Evolutionary conservation across 1,139 yeast genomes (phyloP).

Genomic region (Blastobotrys serpentis): DNA sequence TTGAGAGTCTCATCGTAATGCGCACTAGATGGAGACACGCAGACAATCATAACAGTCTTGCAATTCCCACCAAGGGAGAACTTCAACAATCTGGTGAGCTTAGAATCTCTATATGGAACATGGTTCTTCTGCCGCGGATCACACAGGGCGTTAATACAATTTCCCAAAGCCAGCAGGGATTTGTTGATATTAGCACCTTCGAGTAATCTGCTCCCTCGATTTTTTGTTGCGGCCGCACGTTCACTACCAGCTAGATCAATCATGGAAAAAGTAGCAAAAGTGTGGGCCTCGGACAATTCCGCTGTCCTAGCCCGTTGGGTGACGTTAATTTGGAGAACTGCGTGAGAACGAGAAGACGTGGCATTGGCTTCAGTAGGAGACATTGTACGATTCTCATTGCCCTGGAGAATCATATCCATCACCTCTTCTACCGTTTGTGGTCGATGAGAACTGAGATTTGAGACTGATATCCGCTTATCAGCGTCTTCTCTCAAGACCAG

Average conservation of each 20-base stretch:
- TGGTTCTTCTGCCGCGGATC: slow-evolving; percentile 67
- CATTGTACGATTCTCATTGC: slow-evolving; percentile 74
- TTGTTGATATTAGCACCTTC: slow-evolving; percentile 94
- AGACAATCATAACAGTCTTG: slow-evolving; percentile 92
- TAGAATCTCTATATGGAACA: slow-evolving; percentile 88
- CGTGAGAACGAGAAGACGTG: slow-evolving; percentile 88
- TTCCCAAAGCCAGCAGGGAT: slow-evolving; percentile 84
- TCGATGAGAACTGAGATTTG: slow-evolving; percentile 66
- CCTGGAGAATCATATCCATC: slow-evolving; percentile 70
- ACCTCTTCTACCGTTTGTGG: slow-evolving; percentile 70
- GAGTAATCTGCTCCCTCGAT: slow-evolving; percentile 71
- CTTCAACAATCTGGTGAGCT: slow-evolving; percentile 77
- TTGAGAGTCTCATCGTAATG: slow-evolving; percentile 92
- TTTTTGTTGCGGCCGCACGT: slow-evolving; percentile 85
- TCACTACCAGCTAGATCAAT: slow-evolving; percentile 95
- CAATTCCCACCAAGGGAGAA: slow-evolving; percentile 95
- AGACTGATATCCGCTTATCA: slow-evolving; percentile 63
- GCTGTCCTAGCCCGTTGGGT: slow-evolving; percentile 61
- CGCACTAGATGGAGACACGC: slow-evolving; percentile 79
- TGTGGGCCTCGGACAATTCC: slow-evolving; percentile 64
- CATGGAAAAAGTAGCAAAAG: slow-evolving; percentile 76
- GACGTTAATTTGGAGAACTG: slow-evolving; percentile 80
- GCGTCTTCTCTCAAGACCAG: slow-evolving; percentile 72
- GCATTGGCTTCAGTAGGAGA: slow-evolving; percentile 91
- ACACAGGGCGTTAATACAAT: slow-evolving; percentile 89